Conservation (phyloP, 2,329 filamentous ascomycete species). For the Whalleya microplaca region DNA sequence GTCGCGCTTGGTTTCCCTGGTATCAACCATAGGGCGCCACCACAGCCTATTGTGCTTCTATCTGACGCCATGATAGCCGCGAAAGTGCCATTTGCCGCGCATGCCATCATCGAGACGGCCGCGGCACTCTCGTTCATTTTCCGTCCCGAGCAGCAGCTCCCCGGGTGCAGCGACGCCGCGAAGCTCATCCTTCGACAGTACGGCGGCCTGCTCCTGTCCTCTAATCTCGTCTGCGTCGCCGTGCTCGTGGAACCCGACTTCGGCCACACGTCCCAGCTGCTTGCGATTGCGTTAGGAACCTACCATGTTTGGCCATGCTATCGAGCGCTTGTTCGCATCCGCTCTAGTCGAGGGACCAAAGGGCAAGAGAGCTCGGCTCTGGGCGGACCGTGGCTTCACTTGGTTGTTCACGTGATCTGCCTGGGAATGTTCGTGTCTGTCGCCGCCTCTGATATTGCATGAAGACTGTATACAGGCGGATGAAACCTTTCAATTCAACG, state of each 20-base stretch:
- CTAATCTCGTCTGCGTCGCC: slow-evolving; percentile 47
- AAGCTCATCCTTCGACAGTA: slow-evolving; percentile 50
- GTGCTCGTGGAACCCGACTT: slow-evolving; percentile 38
- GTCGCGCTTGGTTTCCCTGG: not conserved
- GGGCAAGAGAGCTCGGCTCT: slow-evolving; percentile 35
- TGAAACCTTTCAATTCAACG: too few species aligned
- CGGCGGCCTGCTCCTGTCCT: slow-evolving; percentile 51
- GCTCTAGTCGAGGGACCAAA: slow-evolving; percentile 17
- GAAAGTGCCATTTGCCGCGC: slow-evolving; percentile 42
- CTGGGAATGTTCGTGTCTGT: slow-evolving; percentile 40
- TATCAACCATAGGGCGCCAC: too few species aligned
- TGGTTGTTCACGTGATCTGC: slow-evolving; percentile 46
- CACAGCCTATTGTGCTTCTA: too few species aligned
- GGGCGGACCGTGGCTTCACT: slow-evolving; percentile 52
- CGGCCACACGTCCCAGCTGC: slow-evolving; percentile 38
- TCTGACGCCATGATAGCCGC: slow-evolving; percentile 22
- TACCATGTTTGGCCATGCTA: slow-evolving; percentile 55
- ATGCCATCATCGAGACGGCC: slow-evolving; percentile 44
- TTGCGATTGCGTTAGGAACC: slow-evolving; percentile 47
- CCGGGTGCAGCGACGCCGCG: slow-evolving; percentile 43
- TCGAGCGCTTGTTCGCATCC: slow-evolving; percentile 45
- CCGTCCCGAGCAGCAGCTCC: slow-evolving; percentile 46
- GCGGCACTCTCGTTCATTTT: slow-evolving; percentile 53
- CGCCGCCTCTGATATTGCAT: slow-evolving; percentile 7
- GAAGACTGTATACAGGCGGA: too few species aligned